Percentiles rank a stretch among this genome's conserved stretches.
Conservation (phyloP, 1,139 yeast species). For the Zygoascus hellenicus region DNA sequence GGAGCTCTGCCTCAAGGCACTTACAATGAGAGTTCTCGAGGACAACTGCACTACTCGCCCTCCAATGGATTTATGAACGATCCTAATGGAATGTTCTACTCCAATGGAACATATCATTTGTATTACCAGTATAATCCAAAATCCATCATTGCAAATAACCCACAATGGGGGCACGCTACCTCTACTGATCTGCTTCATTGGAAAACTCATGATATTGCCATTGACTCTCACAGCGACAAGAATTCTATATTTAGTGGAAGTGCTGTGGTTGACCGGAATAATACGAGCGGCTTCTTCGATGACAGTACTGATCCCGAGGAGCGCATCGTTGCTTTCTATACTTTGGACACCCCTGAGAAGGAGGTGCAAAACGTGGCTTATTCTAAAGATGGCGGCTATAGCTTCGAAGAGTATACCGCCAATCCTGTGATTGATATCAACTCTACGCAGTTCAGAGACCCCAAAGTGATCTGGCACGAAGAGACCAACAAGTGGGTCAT, state of each 20-base stretch:
- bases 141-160: conserved; percentile 29
- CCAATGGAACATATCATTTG: conserved; percentile 25
- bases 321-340: conserved; percentile 37
- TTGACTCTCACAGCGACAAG: conserved; percentile 26
- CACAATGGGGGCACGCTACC: conserved; percentile 38
- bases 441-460: conserved; percentile 37
- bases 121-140: conserved; percentile 37
- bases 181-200: conserved; percentile 34
- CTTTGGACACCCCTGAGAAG: conserved; percentile 23
- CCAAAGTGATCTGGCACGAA: conserved; percentile 39
- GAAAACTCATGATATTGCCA: conserved; percentile 32
- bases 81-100: conserved; percentile 22
- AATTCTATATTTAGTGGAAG: conserved; percentile 36
- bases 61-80: conserved; percentile 21
- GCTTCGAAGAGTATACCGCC: conserved; percentile 29
- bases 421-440: conserved; percentile 35
- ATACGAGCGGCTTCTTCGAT: conserved; percentile 36
- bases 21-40: too few relatives aligned
- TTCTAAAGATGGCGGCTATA: conserved; percentile 36
- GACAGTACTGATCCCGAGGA: conserved; percentile 27
- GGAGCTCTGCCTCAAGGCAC: too few relatives aligned
- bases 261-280: conserved; percentile 34
- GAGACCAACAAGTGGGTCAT: conserved; percentile 35
- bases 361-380: conserved; percentile 35
- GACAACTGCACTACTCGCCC: conserved; percentile 19